These are phyloP conservation scores for Elongisporangium senticosum DNA, from an alignment of 352 stramenopile species.

Conservation along the genomic window DNA sequence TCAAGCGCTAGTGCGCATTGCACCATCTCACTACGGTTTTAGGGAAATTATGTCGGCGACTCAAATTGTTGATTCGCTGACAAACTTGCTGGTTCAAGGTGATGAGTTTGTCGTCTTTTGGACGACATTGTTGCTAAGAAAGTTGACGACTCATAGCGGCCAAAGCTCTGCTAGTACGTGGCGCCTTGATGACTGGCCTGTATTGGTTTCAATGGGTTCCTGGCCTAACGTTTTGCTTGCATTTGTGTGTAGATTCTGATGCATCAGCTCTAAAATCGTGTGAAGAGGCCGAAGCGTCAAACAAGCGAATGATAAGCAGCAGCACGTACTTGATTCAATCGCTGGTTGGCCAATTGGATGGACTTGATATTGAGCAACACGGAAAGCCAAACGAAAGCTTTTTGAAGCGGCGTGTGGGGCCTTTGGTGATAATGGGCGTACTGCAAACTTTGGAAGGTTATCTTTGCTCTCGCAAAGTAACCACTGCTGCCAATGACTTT, in stretches of 20 bases:
- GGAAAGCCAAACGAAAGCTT: constrained; percentile 11
- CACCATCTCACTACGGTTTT: constrained; percentile 83
- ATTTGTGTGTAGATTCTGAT: constrained; percentile 31
- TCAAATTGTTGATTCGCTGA: constrained; percentile 75
- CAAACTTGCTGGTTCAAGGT: constrained; percentile 68
- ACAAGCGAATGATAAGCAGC: constrained; percentile 71
- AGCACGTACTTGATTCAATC: constrained; percentile 66
- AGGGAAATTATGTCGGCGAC: constrained; percentile 71
- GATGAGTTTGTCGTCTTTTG: constrained; percentile 87
- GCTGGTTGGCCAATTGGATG: constrained; percentile 52
- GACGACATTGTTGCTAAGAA: constrained; percentile 65
- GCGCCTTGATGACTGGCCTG: background rate
- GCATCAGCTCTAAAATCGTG: constrained; percentile 50
- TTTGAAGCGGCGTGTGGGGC: constrained; percentile 24
- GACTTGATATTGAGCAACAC: constrained; percentile 41
- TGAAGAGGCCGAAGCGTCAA: constrained; percentile 63
- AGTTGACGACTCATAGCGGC: constrained; percentile 46
- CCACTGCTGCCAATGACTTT: constrained; percentile 72
- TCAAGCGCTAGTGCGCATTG: constrained; percentile 82
- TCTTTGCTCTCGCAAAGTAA: constrained; percentile 85
- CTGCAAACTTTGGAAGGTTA: constrained; percentile 89
- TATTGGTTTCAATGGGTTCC: background rate
- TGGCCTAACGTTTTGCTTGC: background rate
- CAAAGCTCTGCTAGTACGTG: constrained; percentile 40
- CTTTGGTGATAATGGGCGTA: constrained; percentile 88